Conservation (phyloP, 352 stramenopile genomes). For the Phytophthora aleatoria region DNA sequence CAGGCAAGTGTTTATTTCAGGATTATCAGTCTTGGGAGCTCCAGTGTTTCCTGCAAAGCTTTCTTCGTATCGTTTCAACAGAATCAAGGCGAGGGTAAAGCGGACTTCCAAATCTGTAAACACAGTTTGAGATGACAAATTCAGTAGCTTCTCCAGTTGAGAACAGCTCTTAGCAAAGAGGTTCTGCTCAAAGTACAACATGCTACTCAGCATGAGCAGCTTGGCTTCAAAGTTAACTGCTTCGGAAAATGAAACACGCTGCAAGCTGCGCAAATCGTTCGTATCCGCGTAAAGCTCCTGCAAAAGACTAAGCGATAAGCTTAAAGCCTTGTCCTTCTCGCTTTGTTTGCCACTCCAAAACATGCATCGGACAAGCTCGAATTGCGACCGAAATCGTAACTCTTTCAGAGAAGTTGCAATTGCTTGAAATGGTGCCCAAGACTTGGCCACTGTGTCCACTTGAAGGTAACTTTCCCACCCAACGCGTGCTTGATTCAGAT, state of each 20-base stretch:
- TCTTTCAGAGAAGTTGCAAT: conserved; percentile 15
- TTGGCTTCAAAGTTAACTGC: conserved; percentile 21
- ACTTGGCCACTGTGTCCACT: conserved; percentile 14
- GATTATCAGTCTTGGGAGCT: neutral
- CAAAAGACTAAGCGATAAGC: conserved; percentile 27
- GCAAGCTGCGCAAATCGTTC: neutral
- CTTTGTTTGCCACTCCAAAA: conserved; percentile 37
- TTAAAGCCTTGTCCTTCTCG: conserved; percentile 31
- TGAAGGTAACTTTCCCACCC: conserved; percentile 52
- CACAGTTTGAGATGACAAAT: conserved; percentile 1
- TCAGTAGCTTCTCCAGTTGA: conserved; percentile 32
- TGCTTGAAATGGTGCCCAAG: conserved; percentile 22
- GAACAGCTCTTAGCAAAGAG: conserved; percentile 19
- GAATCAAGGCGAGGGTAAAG: conserved; percentile 38
- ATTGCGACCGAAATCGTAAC: conserved; percentile 35
- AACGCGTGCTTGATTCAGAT: conserved; percentile 43
- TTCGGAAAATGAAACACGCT: neutral
- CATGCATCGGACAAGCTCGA: conserved; percentile 45
- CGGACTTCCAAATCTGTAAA: conserved; percentile 46
- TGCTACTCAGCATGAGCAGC: conserved; percentile 48
- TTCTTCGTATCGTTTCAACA: conserved; percentile 23
- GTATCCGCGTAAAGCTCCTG: neutral
- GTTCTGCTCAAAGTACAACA: conserved; percentile 46
- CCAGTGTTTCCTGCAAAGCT: neutral
- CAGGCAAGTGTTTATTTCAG: conserved; percentile 19